Evolutionary conservation across 805 yeast species (phyloP).

Genomic region (Barnettozyma siamensis): DNA sequence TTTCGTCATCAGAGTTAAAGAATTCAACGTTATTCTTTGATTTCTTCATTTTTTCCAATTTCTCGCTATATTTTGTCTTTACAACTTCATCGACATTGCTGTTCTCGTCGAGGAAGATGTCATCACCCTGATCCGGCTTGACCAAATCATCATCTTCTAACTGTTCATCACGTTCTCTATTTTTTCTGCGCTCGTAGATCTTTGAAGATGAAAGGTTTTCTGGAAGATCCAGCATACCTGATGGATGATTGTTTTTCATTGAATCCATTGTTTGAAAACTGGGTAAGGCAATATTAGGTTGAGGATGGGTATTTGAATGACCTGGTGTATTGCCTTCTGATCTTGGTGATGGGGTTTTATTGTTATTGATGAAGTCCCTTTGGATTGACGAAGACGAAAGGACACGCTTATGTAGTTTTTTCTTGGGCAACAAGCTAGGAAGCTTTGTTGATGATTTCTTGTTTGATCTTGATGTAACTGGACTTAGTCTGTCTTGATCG

Average conservation of each 20-base stretch:
- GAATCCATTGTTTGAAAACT: constrained; percentile 20
- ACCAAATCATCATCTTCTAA: constrained; percentile 7
- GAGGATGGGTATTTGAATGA: neutral
- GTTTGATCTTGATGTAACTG: constrained; percentile 10
- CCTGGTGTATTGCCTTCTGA: neutral
- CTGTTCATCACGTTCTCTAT: constrained; percentile 12
- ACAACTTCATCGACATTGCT: constrained; percentile 8
- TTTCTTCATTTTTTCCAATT: constrained; percentile 14
- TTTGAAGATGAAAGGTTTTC: constrained; percentile 14
- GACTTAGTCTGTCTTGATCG: constrained; percentile 11
- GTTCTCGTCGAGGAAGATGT: constrained; percentile 1
- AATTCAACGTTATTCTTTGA: constrained; percentile 8
- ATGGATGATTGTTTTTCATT: neutral
- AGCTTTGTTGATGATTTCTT: constrained; percentile 5
- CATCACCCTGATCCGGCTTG: constrained; percentile 6
- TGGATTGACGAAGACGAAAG: constrained; percentile 19
- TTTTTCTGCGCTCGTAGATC: constrained; percentile 20
- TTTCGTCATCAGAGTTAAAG: constrained; percentile 9
- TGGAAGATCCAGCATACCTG: constrained; percentile 2
- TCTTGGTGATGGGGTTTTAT: neutral
- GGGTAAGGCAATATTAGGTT: constrained; percentile 13
- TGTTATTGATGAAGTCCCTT: constrained; percentile 13
- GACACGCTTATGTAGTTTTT: constrained; percentile 21
- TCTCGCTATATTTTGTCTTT: constrained; percentile 14
- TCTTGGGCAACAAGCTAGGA: constrained; percentile 10